These are phyloP conservation scores for Phaeodactylum tricornutum DNA, from an alignment of 108 stramenopile species.

Conservation along the genomic window DNA sequence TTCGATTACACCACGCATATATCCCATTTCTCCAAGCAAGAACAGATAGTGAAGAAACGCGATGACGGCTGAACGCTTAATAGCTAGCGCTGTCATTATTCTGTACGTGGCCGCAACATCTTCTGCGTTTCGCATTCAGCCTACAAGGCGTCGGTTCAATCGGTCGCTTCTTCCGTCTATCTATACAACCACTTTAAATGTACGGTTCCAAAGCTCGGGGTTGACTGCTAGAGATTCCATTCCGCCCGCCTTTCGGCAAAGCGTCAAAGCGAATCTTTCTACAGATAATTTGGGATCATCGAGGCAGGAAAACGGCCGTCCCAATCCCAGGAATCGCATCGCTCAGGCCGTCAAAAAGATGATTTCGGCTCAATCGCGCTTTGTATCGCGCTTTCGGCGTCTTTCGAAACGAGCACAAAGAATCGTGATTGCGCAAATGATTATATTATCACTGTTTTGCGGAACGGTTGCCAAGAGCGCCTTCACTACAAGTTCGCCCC, in stretches of 20 bases:
- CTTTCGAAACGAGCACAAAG: constrained; percentile 6
- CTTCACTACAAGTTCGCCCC: too few relatives aligned
- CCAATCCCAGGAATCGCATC: neutral
- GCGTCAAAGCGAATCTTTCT: neutral
- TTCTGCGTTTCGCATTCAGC: too few relatives aligned
- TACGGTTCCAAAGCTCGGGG: neutral
- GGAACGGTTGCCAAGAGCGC: neutral
- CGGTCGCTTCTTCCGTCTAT: too few relatives aligned
- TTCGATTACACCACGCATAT: too few relatives aligned
- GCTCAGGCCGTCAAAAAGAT: neutral
- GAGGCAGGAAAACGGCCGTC: neutral
- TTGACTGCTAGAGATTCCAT: neutral
- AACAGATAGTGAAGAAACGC: too few relatives aligned
- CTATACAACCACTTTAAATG: too few relatives aligned
- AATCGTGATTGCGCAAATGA: neutral
- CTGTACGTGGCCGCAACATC: too few relatives aligned
- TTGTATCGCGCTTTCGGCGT: constrained; percentile 1
- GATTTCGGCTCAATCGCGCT: neutral
- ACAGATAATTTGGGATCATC: neutral
- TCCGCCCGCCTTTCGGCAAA: neutral
- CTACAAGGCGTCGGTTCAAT: too few relatives aligned
- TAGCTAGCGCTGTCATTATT: too few relatives aligned
- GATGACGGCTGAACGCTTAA: too few relatives aligned
- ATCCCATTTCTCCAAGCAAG: too few relatives aligned
- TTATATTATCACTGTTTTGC: neutral